These are phyloP conservation scores for Phoma herbarum DNA, from an alignment of 2,329 filamentous ascomycete genomes.

Conservation along the genomic window DNA sequence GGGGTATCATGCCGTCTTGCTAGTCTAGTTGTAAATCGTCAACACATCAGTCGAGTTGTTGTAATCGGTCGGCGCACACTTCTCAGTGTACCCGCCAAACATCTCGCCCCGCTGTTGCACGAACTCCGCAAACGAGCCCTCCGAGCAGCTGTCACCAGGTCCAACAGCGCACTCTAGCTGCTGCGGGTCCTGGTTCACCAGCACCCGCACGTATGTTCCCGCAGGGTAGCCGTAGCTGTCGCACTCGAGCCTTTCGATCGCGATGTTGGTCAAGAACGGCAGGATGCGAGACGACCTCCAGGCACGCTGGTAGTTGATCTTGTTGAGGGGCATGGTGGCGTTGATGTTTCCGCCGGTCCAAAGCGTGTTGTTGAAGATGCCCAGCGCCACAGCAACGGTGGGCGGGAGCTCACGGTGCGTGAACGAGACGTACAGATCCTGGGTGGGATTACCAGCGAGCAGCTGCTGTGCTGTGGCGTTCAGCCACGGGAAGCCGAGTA, in stretches of 20 bases:
- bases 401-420: constrained; percentile 75
- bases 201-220: constrained; percentile 62
- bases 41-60: constrained; percentile 55
- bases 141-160: constrained; percentile 61
- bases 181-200: constrained; percentile 62
- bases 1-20: constrained; percentile 3
- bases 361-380: constrained; percentile 73
- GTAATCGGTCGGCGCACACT: constrained; percentile 54
- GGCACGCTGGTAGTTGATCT: constrained; percentile 69
- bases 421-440: constrained; percentile 73
- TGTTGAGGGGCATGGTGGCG: constrained; percentile 69
- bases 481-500: constrained; percentile 72
- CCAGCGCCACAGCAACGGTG: constrained; percentile 71
- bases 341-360: constrained; percentile 65
- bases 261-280: constrained; percentile 72
- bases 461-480: constrained; percentile 66
- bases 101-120: constrained; percentile 54
- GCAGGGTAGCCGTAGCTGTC: constrained; percentile 63
- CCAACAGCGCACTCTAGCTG: constrained; percentile 60
- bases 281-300: constrained; percentile 71
- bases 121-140: constrained; percentile 55
- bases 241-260: constrained; percentile 71
- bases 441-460: constrained; percentile 56
- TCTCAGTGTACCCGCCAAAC: constrained; percentile 55
- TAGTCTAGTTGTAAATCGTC: constrained; percentile 41